A percentile compares a stretch with the other conserved stretches of the same genome.
Conservation (phyloP, 2,329 filamentous ascomycete genomes). For the Pseudocercospora pini-densiflorae region DNA sequence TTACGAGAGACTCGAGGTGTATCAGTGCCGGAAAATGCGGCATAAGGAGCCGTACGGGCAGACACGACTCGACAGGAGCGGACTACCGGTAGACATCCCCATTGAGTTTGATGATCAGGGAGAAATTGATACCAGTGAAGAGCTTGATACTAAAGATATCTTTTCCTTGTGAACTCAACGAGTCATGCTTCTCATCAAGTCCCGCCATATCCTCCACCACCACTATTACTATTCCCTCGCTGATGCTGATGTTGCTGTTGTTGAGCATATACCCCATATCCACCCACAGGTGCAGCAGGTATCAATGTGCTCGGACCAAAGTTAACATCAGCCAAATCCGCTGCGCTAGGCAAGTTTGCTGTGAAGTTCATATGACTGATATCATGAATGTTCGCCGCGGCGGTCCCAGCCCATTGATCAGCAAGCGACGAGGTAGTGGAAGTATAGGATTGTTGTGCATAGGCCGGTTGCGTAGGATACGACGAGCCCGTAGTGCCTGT, state of each 20-base stretch:
- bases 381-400: constrained; percentile 19
- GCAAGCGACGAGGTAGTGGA: background rate
- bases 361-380: constrained; percentile 16
- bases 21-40: background rate
- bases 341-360: background rate
- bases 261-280: background rate
- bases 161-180: background rate
- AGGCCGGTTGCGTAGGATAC: background rate
- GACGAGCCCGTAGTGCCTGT: constrained; percentile 26
- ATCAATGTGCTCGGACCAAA: constrained; percentile 9
- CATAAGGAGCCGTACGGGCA: background rate
- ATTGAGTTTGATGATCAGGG: background rate
- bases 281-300: background rate
- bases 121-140: background rate
- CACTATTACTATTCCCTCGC: background rate
- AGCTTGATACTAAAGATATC: background rate
- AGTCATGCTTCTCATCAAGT: background rate
- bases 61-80: background rate
- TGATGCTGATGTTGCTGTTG: background rate
- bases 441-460: constrained; percentile 11
- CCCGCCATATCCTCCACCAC: background rate
- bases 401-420: constrained; percentile 3
- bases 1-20: background rate
- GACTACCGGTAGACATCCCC: background rate
- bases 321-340: constrained; percentile 14